Evolutionary conservation across 176 grass and related monocot species (phyloP), one percentile per base, ranked within the genome.

Genomic region (Secale cereale): DNA sequence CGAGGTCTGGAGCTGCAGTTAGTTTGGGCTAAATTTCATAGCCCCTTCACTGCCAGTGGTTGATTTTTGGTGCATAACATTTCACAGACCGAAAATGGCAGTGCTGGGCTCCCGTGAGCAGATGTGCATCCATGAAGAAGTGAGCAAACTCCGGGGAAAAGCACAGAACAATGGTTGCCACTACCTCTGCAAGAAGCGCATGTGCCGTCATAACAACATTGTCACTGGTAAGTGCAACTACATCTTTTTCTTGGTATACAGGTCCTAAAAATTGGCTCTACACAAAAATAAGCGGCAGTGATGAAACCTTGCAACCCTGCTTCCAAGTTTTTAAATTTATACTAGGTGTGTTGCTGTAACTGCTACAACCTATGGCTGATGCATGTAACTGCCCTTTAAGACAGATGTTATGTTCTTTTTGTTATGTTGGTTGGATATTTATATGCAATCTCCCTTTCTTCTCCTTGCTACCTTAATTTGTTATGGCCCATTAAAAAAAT

Each of bases 51-150:
- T 78, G 19, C 25, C 23, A 2, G 52, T 81, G 40, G 20, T 69
- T 52, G 8, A 52, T 70, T 85, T 52, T 65, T 81, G 17, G 16
- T 61, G 1, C 3, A 50, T 67, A 48, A 46, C 19, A 23, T 83
- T 80, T 89, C 87, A 81, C 81, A 98, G 97, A 82, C 97, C 93
- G 0, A 98, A 92, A 83, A 95, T 98, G 93, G 90, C 91, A 32
- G 82, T 95, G 43, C 73, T 95, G 15, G 96, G 96, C 46, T 98
- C 96, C 70, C 93, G 96, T 52, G 96, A 98, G 78, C 97, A 94
- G 81, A 94, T 98, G 97, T 98, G 97, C 87, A 91, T 98, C 87
- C 91, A 98, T 84, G 74, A 92, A 0, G 91, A 94, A 86, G 97
- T 95, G 63, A 82, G 81, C 35, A 75, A 86, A 74, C 87, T 95